Evolutionary conservation across 139 green algal species (phyloP).

Genomic region (Tetradesmus obliquus): DNA sequence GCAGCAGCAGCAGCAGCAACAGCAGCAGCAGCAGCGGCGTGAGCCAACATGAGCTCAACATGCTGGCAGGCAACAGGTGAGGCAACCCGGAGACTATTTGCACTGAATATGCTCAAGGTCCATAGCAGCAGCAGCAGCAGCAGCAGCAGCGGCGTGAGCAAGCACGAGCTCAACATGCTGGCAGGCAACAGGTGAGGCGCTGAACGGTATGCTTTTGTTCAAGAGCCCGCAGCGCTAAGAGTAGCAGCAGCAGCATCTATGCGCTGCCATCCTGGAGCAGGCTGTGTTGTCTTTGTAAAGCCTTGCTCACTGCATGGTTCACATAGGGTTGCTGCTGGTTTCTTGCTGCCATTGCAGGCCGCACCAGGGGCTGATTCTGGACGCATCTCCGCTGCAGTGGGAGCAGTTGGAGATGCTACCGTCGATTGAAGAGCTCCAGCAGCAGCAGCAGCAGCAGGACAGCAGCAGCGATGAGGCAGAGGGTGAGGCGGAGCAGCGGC

Average conservation of each 20-base stretch:
- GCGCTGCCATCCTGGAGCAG: too few relatives aligned
- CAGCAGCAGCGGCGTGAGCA: not conserved
- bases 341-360: not conserved
- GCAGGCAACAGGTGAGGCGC: not conserved
- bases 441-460: constrained; percentile 24
- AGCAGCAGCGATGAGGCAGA: constrained; percentile 25
- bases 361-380: constrained; percentile 80
- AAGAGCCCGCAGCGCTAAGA: not conserved
- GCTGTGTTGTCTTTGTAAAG: too few relatives aligned
- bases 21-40: too few relatives aligned
- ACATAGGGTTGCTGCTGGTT: not conserved
- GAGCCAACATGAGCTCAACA: not conserved
- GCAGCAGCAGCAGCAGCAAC: too few relatives aligned
- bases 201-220: constrained; percentile 49
- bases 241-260: too few relatives aligned
- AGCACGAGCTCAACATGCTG: not conserved
- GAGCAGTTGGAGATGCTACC: constrained; percentile 69
- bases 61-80: not conserved
- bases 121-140: not conserved
- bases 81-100: too few relatives aligned
- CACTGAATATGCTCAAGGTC: too few relatives aligned
- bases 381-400: constrained; percentile 78
- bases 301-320: too few relatives aligned
- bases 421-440: constrained; percentile 10
- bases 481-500: not conserved